Base-by-base conservation (phyloP, 495 filamentous ascomycete species). In the Podospora didyma region DNA sequence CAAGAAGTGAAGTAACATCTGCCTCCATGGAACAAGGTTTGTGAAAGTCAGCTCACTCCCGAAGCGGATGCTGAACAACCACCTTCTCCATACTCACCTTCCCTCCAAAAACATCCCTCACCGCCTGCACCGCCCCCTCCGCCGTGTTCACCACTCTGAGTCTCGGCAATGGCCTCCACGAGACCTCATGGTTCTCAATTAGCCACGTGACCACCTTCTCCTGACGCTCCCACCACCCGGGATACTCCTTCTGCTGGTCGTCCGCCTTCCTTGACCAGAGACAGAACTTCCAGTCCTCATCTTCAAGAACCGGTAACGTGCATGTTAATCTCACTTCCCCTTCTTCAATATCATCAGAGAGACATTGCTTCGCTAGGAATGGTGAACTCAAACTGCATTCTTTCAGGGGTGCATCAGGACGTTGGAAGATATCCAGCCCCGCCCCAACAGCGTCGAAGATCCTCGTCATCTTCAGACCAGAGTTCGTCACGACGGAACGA, bases 11-110 rank as follows among this genome's bases (percentile, higher is more conserved):
- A n/a, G n/a, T n/a, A n/a, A n/a, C n/a, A n/a, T n/a, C n/a, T n/a
- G n/a, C n/a, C n/a, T n/a, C n/a, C n/a, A n/a, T n/a, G n/a, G n/a
- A n/a, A n/a, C n/a, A n/a, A n/a, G n/a, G n/a, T n/a, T 31, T 9
- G 9, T 4, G 26, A 31, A 31, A 31, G 9, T 31, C 4, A 3
- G 4, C 24, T 55, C 24, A 55, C n/a, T n/a, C n/a, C 24, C 10
- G 21, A 26, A 62, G 28, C 6, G 59, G 55, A 55, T 62, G 59
- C 35, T 57, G 14, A 19, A 62, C 39, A n/a, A 54, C 34, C 24
- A 62, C 51, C 51, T 58, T 62, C 46, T 57, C 28, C 5, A 48
- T 26, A 22, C 55, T 49, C 14, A 49, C 20, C 51, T 46, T 58
- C 14, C 54, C 54, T 19, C 42, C 46, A 9, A 48, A 49, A 2